A percentile compares a stretch with the other conserved stretches of the same genome.
Evolutionary conservation across 176 grass and related monocot genomes (phyloP).

Genomic region (Oryza meridionalis): DNA sequence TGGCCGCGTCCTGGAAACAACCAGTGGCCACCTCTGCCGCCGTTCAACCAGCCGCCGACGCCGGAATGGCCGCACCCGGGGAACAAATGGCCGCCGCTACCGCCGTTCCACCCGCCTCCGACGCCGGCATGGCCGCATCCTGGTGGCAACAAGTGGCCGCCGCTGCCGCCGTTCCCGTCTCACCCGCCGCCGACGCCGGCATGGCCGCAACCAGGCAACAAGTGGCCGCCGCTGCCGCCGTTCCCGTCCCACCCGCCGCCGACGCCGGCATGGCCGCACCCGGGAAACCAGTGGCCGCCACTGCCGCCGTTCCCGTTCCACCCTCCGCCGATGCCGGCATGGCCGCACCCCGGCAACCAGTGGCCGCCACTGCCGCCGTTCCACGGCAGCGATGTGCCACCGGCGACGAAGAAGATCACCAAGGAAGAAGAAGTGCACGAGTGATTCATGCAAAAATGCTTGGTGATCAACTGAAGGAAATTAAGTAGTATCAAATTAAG

Average conservation of each 20-base stretch:
- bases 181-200: slow-evolving; percentile 32
- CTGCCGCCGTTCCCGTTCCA: background rate
- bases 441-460: background rate
- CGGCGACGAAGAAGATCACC: background rate
- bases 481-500: background rate
- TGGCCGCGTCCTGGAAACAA: slow-evolving; percentile 1
- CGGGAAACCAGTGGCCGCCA: slow-evolving; percentile 3
- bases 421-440: slow-evolving; percentile 15
- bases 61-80: slow-evolving; percentile 11
- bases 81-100: background rate
- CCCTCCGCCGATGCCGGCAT: background rate
- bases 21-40: slow-evolving; percentile 7
- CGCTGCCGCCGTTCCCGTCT: background rate
- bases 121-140: background rate
- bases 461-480: background rate
- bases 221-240: slow-evolving; percentile 5
- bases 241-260: slow-evolving; percentile 38
- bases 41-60: slow-evolving; percentile 22
- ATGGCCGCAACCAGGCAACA: slow-evolving; percentile 20
- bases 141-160: slow-evolving; percentile 31
- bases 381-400: background rate
- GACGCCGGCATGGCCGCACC: slow-evolving; percentile 8
- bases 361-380: background rate
- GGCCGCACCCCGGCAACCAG: background rate
- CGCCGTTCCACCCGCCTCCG: background rate